Evolutionary conservation across 1,284 basidiomycete genomes (phyloP).

Genomic region (Papiliotrema flavescens): DNA sequence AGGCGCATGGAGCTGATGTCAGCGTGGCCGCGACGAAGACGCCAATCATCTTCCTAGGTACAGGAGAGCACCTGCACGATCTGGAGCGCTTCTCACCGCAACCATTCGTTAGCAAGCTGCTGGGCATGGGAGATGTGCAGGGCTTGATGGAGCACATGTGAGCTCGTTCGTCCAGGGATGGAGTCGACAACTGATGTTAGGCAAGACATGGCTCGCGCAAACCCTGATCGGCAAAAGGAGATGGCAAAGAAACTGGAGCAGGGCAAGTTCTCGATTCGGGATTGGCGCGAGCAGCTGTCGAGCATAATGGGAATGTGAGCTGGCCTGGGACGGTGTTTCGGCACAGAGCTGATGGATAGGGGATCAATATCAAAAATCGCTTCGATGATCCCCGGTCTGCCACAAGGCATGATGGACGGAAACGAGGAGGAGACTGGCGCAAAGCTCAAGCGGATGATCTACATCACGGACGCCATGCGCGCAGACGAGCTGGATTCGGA

Average conservation of each 20-base stretch:
- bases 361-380: constrained; percentile 97
- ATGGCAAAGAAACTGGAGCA: constrained; percentile 98
- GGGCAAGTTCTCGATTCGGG: constrained; percentile 92
- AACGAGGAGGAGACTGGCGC: constrained; percentile 80
- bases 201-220: constrained; percentile 85
- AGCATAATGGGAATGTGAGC: constrained; percentile 96
- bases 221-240: constrained; percentile 95
- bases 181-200: constrained; percentile 12
- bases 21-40: constrained; percentile 98
- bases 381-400: constrained; percentile 96
- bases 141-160: constrained; percentile 94
- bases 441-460: constrained; percentile 97
- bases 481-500: constrained; percentile 92
- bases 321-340: neutral
- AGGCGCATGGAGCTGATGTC: neutral
- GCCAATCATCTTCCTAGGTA: constrained; percentile 97
- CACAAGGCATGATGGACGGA: constrained; percentile 81
- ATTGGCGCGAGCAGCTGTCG: constrained; percentile 95
- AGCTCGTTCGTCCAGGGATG: constrained; percentile 6
- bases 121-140: constrained; percentile 94
- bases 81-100: constrained; percentile 93
- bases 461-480: constrained; percentile 98
- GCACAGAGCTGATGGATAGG: constrained; percentile 54
- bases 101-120: constrained; percentile 94
- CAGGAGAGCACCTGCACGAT: constrained; percentile 94